A percentile compares a stretch with the other conserved stretches of the same genome.
Evolutionary conservation across 768 basidiomycete genomes (phyloP).

Genomic region (Auricularia sp.): DNA sequence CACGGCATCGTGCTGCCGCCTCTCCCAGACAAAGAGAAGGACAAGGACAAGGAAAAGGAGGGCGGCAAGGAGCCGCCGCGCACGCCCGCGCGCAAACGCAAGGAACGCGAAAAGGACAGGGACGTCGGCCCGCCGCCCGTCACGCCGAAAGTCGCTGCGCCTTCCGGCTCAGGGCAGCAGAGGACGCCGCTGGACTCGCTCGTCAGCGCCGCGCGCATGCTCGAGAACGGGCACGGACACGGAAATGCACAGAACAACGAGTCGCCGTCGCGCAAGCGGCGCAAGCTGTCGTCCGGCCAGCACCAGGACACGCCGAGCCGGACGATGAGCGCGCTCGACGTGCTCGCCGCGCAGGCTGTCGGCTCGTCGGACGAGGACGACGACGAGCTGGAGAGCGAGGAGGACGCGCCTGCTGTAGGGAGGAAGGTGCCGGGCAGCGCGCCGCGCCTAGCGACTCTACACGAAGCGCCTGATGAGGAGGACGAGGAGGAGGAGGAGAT

Average conservation of each 20-base stretch:
- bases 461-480: too few species aligned
- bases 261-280: conserved; percentile 33
- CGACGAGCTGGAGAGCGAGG: conserved; percentile 19
- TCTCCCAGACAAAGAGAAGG: conserved; percentile 28
- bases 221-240: conserved; percentile 33
- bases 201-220: conserved; percentile 48
- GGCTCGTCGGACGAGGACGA: conserved; percentile 34
- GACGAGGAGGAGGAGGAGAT: too few species aligned
- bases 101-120: too few species aligned
- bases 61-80: neutral
- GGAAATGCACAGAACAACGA: conserved; percentile 24
- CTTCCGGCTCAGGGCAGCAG: conserved; percentile 11
- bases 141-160: conserved; percentile 3
- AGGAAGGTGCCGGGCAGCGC: neutral
- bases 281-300: conserved; percentile 18
- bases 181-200: conserved; percentile 49
- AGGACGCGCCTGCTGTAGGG: conserved; percentile 6
- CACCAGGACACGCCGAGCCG: neutral
- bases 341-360: conserved; percentile 65
- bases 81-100: too few species aligned
- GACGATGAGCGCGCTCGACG: conserved; percentile 51
- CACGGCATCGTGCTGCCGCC: too few species aligned
- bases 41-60: conserved; percentile 9
- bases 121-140: too few species aligned
- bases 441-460: neutral